Conservation (phyloP, 306 rosid species). For the Castanea crenata region DNA sequence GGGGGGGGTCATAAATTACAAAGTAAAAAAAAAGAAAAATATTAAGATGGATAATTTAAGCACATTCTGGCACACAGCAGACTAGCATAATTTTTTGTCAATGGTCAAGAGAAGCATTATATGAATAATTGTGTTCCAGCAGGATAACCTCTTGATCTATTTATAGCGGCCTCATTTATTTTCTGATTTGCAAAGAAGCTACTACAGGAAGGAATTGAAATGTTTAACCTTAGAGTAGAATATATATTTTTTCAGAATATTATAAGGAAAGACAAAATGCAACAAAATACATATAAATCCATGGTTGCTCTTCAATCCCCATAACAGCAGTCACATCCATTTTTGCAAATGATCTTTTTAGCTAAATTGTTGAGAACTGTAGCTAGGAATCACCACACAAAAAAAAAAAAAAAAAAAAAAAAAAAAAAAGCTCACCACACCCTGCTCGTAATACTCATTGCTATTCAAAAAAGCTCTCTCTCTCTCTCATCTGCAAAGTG, state of each 20-base stretch:
- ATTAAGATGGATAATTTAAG: not conserved
- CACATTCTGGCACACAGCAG: slow-evolving; percentile 8
- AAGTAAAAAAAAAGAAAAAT: not conserved
- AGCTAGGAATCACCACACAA: no score
- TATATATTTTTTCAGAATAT: no score
- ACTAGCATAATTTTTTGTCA: not conserved
- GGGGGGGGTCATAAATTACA: no score
- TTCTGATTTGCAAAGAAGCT: not conserved
- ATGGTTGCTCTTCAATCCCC: not conserved
- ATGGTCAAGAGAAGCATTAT: slow-evolving; percentile 6
- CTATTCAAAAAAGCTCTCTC: no score
- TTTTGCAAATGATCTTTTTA: no score
- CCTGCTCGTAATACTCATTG: no score
- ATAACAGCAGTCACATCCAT: not conserved
- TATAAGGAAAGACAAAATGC: not conserved
- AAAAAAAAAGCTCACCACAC: no score
- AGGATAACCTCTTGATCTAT: not conserved
- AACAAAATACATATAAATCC: not conserved
- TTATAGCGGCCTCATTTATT: slow-evolving; percentile 7
- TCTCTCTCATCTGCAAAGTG: no score
- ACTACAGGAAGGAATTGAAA: not conserved
- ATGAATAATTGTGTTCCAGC: not conserved
- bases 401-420: no score
- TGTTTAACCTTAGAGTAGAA: no score
- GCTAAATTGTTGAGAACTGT: no score